Evolutionary conservation across 108 stramenopile species (phyloP).

Genomic region (Nitzschia sp.): DNA sequence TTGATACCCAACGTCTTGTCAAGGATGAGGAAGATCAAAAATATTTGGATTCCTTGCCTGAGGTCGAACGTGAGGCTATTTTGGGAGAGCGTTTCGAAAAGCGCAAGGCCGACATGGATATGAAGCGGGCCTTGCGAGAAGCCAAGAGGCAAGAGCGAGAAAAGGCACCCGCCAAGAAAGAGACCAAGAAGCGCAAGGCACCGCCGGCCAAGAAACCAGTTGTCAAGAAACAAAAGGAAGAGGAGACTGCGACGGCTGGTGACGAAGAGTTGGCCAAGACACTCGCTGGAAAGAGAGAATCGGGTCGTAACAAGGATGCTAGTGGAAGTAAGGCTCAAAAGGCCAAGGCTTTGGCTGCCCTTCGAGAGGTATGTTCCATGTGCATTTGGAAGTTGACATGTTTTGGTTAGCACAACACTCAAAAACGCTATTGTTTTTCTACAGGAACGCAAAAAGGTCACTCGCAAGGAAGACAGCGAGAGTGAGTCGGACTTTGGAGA

Average conservation of each 20-base stretch:
- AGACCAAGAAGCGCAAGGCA: constrained; percentile 53
- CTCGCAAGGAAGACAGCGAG: constrained; percentile 42
- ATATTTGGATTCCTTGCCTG: constrained; percentile 75
- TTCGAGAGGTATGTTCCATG: constrained; percentile 57
- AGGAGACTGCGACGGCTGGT: constrained; percentile 32
- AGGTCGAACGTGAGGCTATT: constrained; percentile 87
- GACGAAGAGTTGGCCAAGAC: constrained; percentile 67
- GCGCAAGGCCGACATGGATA: constrained; percentile 78
- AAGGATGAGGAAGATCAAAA: constrained; percentile 79
- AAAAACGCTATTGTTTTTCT: neutral
- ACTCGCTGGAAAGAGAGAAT: constrained; percentile 59
- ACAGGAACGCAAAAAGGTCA: constrained; percentile 51
- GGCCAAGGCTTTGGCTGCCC: constrained; percentile 66
- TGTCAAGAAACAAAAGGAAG: constrained; percentile 40
- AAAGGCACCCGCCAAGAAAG: constrained; percentile 40
- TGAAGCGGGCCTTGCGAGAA: constrained; percentile 80
- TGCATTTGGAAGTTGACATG: neutral
- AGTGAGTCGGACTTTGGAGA: constrained; percentile 75
- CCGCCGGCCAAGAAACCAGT: constrained; percentile 25
- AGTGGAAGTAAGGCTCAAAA: constrained; percentile 75
- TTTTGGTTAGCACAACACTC: neutral
- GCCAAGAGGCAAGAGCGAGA: constrained; percentile 62
- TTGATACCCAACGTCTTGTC: constrained; percentile 70
- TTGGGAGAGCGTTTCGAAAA: constrained; percentile 86
- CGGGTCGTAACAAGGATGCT: constrained; percentile 68